Evolutionary conservation across 495 filamentous ascomycete species (phyloP), one percentile per base, ranked within the genome.

Genomic region (Chaetomidium leptoderma): DNA sequence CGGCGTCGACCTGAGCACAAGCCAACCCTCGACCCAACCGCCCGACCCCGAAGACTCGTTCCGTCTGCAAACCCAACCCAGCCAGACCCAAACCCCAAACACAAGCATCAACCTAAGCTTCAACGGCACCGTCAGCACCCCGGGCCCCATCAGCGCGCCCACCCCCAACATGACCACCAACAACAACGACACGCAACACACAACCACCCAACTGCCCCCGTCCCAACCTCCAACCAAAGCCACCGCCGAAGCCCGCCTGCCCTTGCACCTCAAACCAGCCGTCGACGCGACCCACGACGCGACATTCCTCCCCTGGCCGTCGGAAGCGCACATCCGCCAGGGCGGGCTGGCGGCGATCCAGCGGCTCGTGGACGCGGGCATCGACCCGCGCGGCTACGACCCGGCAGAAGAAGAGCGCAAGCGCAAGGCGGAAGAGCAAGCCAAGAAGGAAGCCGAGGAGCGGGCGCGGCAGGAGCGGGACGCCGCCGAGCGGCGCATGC

Each of bases 261-360:
- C 74, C 1, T 57, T 66, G 2, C 64, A 72, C 19, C 68, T 83
- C 26, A 70, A 67, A 24, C 66, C 69, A 13, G 75, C 74, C 62
- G 66, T 87, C n/a, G 80, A 88, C 65, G 76, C 78, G 4, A 58
- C 72, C 17, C 70, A 74, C 37, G 65, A 70, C 10, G 65, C 76
- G 24, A 46, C 69, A 55, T 91, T 88, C 66, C 70, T 77, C 40
- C 88, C 88, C 3, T 91, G 87, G 87, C 87, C 88, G 9, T 73
- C 67, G 10, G 84, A 88, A 50, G 78, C 82, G 27, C 71, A 77
- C 14, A 85, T 91, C 53, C 78, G 81, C 36, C 68, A 72, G 33
- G 87, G 88, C 33, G 85, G 80, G 6, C 74, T 91, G 50, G 83
- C 78, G 5, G 68, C 72, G 32, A 79, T 85, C 24, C 81, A 86